Evolutionary conservation across 768 basidiomycete genomes (phyloP).

Genomic region (Leccinellum luteum): DNA sequence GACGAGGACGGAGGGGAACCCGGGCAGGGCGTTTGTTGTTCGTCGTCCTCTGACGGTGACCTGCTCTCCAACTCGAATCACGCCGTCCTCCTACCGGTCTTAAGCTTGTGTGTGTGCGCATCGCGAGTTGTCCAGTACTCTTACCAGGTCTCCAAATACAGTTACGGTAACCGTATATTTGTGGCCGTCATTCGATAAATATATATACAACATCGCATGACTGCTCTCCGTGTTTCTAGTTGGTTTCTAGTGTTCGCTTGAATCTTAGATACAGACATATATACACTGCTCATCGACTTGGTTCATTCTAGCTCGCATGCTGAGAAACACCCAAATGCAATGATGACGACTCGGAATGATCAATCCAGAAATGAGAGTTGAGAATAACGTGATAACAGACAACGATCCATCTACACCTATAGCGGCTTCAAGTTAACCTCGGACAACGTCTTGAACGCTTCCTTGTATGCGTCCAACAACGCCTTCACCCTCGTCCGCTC

Average conservation of each 20-base stretch:
- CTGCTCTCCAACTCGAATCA: background rate
- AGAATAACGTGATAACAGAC: background rate
- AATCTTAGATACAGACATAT: conserved; percentile 3
- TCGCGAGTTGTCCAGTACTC: conserved; percentile 20
- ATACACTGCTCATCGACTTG: background rate
- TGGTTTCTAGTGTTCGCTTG: background rate
- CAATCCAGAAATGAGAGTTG: background rate
- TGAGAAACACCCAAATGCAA: background rate
- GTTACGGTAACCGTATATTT: conserved; percentile 21
- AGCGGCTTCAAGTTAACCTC: conserved; percentile 75
- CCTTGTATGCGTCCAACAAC: conserved; percentile 93
- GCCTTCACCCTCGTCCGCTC: conserved; percentile 94
- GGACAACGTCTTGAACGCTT: conserved; percentile 83
- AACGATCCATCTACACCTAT: conserved; percentile 23
- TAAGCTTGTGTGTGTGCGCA: conserved; percentile 3
- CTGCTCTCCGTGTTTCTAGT: background rate
- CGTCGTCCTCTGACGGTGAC: background rate
- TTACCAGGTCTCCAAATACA: conserved; percentile 12
- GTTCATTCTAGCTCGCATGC: background rate
- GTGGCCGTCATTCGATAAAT: conserved; percentile 9
- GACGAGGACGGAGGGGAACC: background rate
- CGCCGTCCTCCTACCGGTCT: background rate
- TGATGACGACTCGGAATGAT: background rate
- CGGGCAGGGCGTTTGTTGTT: background rate
- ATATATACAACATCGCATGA: conserved; percentile 11